Percentiles rank a stretch among this genome's conserved stretches.
phyloP scores from a whole-genome alignment of 352 stramenopile genomes.

The Globisporangium yorkense region DNA sequence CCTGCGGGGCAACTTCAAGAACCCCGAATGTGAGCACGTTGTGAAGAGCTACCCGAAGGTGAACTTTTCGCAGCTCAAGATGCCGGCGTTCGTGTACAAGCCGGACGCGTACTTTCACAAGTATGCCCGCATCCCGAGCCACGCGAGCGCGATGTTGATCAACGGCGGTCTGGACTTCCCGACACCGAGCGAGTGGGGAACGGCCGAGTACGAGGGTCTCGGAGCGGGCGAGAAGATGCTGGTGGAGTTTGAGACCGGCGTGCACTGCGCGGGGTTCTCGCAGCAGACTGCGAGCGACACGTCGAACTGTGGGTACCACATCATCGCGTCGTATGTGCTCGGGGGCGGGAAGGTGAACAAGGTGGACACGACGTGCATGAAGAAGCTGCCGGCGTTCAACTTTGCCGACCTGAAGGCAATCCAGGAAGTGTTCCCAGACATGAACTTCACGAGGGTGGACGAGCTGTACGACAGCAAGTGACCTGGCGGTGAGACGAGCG shows the following conservation, averaged over 20 bases:
- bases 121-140: constrained; percentile 14
- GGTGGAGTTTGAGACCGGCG: constrained; percentile 7
- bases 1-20: constrained; percentile 9
- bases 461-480: neutral
- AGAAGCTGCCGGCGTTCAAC: neutral
- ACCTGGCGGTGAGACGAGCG: neutral
- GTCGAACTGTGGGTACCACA: neutral
- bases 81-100: constrained; percentile 19
- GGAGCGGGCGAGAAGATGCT: constrained; percentile 13
- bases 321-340: constrained; percentile 1
- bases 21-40: constrained; percentile 6
- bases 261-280: neutral
- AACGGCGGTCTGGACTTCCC: constrained; percentile 24
- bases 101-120: constrained; percentile 26
- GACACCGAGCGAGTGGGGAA: constrained; percentile 18
- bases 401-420: neutral
- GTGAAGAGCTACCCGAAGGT: neutral
- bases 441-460: neutral
- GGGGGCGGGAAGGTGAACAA: neutral
- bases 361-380: neutral
- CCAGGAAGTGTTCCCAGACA: neutral
- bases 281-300: neutral
- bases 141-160: constrained; percentile 22
- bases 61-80: neutral
- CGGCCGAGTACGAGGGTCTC: constrained; percentile 17